Conservation (phyloP, 306 rosid genomes). For the Vachellia collinsii region DNA sequence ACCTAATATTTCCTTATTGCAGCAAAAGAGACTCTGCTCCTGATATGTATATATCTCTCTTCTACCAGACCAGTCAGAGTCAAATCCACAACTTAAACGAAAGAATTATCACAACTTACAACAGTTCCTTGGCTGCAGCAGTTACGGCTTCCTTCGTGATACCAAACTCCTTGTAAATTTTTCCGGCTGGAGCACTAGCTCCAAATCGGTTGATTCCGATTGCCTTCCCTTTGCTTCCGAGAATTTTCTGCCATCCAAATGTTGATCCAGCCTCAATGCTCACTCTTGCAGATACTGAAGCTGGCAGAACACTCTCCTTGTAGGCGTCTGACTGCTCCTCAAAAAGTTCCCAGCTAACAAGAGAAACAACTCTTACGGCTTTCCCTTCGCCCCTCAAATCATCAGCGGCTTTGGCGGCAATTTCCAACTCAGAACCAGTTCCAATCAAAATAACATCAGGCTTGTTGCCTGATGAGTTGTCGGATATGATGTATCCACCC, state of each 20-base stretch:
- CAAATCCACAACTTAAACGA: slow-evolving; percentile 38
- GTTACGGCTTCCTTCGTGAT: slow-evolving; percentile 88
- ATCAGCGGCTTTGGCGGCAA: slow-evolving; percentile 83
- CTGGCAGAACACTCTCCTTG: slow-evolving; percentile 96
- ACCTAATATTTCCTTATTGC: slow-evolving; percentile 47
- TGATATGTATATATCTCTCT: slow-evolving; percentile 42
- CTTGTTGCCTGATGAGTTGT: slow-evolving; percentile 86
- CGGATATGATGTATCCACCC: slow-evolving; percentile 92
- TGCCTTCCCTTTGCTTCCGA: slow-evolving; percentile 90
- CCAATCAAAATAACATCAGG: slow-evolving; percentile 91
- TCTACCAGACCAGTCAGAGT: slow-evolving; percentile 18
- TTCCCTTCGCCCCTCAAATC: slow-evolving; percentile 93
- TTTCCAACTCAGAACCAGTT: slow-evolving; percentile 98
- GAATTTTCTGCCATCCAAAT: slow-evolving; percentile 85
- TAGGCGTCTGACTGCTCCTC: slow-evolving; percentile 84
- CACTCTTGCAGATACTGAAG: slow-evolving; percentile 85
- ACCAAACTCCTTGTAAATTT: slow-evolving; percentile 88
- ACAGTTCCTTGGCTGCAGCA: slow-evolving; percentile 80
- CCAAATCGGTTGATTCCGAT: slow-evolving; percentile 95
- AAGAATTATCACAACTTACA: slow-evolving; percentile 36
- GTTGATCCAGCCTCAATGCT: slow-evolving; percentile 98
- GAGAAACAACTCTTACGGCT: slow-evolving; percentile 89
- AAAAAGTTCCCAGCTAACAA: slow-evolving; percentile 95
- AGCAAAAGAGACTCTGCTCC: slow-evolving; percentile 43
- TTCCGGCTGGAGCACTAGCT: slow-evolving; percentile 97